phyloP scores from a whole-genome alignment of 169 alveolate species.

The Theileria luwenshuni region DNA sequence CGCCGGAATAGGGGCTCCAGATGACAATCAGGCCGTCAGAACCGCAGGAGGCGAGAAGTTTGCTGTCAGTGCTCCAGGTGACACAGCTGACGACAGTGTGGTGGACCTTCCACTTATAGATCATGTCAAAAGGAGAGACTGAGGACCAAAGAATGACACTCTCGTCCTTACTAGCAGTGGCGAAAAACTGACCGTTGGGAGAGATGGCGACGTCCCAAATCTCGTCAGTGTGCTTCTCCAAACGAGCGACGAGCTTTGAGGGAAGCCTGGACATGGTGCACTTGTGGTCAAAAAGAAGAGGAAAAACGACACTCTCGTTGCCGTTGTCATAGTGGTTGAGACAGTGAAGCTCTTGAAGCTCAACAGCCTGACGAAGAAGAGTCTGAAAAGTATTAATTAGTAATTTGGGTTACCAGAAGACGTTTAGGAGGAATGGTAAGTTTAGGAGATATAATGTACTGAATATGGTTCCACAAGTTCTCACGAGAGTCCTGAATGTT shows the following conservation, averaged over 20 bases:
- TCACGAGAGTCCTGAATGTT: conserved; percentile 21
- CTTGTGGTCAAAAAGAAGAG: conserved; percentile 67
- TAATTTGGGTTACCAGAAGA: conserved; percentile 11
- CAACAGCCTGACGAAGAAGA: conserved; percentile 48
- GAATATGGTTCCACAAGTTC: conserved; percentile 44
- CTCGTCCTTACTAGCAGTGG: conserved; percentile 75
- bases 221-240: conserved; percentile 77
- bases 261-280: conserved; percentile 64
- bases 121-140: conserved; percentile 59
- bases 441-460: conserved; percentile 42
- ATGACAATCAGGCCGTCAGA: conserved; percentile 69
- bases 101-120: conserved; percentile 73
- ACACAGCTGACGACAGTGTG: conserved; percentile 67
- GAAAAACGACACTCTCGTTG: background rate
- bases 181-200: conserved; percentile 68
- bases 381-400: conserved; percentile 5
- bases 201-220: conserved; percentile 77
- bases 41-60: conserved; percentile 65
- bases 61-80: conserved; percentile 75
- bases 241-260: conserved; percentile 54
- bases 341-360: conserved; percentile 49
- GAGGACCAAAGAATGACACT: conserved; percentile 72
- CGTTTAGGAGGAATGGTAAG: conserved; percentile 55
- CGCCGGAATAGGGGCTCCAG: conserved; percentile 70
- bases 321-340: conserved; percentile 47